A percentile compares a stretch with the other conserved stretches of the same genome.
phyloP scores from a whole-genome alignment of 2,329 filamentous ascomycete species.

The Fusarium brachygibbosum region DNA sequence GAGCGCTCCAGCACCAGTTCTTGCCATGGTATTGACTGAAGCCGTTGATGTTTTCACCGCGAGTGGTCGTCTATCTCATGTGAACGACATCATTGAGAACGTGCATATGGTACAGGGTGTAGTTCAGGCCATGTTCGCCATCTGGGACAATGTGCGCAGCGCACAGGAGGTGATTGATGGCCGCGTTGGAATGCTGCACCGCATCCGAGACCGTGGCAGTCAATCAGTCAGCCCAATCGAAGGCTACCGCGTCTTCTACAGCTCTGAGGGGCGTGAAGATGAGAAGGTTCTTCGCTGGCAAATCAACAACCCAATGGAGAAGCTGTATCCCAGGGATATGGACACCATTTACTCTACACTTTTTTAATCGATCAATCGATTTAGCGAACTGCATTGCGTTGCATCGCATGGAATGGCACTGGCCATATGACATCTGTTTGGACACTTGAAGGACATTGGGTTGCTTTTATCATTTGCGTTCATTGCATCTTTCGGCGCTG shows the following conservation, averaged over 20 bases:
- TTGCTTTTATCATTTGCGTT: conserved; percentile 24
- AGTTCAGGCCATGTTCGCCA: conserved; percentile 67
- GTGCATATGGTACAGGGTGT: conserved; percentile 67
- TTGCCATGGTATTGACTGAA: conserved; percentile 72
- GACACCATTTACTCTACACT: conserved; percentile 54
- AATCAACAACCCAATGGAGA: conserved; percentile 54
- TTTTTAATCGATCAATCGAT: conserved; percentile 33
- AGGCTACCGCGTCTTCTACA: conserved; percentile 51
- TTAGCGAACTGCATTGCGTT: neutral
- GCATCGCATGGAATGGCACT: neutral
- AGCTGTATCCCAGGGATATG: conserved; percentile 55
- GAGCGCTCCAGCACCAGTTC: conserved; percentile 69
- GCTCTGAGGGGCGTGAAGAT: conserved; percentile 48
- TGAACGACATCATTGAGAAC: conserved; percentile 66
- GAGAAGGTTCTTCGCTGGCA: conserved; percentile 53
- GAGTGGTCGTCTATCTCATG: conserved; percentile 64
- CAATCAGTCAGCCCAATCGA: conserved; percentile 47
- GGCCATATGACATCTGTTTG: conserved; percentile 14
- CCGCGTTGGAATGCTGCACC: conserved; percentile 54
- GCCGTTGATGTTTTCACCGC: conserved; percentile 77
- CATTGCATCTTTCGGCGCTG: conserved; percentile 41
- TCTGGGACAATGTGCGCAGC: conserved; percentile 70
- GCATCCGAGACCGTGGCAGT: conserved; percentile 52
- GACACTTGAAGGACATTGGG: neutral
- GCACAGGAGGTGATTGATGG: conserved; percentile 63